Conservation (phyloP, 441 rosid species). For the Populus hybrid region DNA sequence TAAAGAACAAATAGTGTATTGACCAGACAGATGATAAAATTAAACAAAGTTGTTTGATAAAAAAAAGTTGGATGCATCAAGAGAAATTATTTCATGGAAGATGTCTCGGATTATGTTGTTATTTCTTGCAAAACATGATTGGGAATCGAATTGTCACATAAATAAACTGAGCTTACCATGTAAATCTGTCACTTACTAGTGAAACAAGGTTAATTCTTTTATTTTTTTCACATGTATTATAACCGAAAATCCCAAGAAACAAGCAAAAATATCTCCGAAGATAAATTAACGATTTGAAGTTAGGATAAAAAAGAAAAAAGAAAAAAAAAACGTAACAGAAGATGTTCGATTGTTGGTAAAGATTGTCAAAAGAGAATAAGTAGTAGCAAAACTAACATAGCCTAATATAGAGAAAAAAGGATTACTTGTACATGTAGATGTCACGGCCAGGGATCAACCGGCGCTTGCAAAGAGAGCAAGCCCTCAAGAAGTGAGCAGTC, state of each 20-base stretch:
- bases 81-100: background rate
- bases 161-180: background rate
- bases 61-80: no score
- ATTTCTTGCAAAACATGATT: background rate
- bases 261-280: background rate
- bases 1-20: background rate
- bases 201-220: background rate
- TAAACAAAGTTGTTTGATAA: background rate
- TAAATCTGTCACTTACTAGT: background rate
- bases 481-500: constrained; percentile 54
- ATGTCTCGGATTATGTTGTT: background rate
- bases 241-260: background rate
- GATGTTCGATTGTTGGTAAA: background rate
- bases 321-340: no score
- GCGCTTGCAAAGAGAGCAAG: constrained; percentile 75
- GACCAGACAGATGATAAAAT: background rate
- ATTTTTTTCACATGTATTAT: background rate
- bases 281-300: no score
- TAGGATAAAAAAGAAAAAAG: no score
- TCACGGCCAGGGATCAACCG: constrained; percentile 74
- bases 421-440: constrained; percentile 85
- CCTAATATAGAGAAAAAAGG: no score
- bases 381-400: background rate
- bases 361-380: background rate
- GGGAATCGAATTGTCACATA: background rate